These are phyloP conservation scores for Microcyclospora pomicola DNA, from an alignment of 2,329 filamentous ascomycete species.

Conservation along the genomic window DNA sequence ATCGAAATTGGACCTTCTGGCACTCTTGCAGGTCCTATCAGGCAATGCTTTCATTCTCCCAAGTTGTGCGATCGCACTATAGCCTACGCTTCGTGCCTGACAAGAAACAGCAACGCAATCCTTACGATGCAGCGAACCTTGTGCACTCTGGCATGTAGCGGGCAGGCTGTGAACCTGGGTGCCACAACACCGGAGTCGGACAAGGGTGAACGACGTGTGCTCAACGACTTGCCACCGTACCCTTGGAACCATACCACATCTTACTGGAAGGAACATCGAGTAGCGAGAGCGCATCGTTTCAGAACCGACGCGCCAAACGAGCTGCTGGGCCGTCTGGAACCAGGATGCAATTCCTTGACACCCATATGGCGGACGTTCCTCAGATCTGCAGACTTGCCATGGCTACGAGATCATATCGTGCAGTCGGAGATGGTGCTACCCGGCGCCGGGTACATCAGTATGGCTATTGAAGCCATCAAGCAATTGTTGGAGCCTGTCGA, in stretches of 20 bases:
- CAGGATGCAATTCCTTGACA: conserved; percentile 9
- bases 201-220: background rate
- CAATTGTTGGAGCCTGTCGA: conserved; percentile 1
- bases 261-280: conserved; percentile 5
- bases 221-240: conserved; percentile 3
- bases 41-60: conserved; percentile 14
- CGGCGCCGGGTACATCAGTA: conserved; percentile 6
- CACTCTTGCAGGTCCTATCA: conserved; percentile 14
- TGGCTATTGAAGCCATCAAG: conserved; percentile 9
- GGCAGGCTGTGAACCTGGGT: background rate
- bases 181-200: background rate
- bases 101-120: background rate
- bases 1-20: conserved; percentile 34
- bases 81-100: background rate
- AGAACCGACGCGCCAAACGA: conserved; percentile 16
- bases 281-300: conserved; percentile 3
- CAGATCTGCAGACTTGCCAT: conserved; percentile 10
- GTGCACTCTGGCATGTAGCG: background rate
- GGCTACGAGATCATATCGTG: conserved; percentile 13
- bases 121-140: background rate
- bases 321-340: conserved; percentile 16
- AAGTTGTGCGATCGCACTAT: background rate
- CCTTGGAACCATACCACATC: conserved; percentile 5
- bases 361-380: conserved; percentile 15
- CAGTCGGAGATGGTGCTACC: conserved; percentile 6